Evolutionary conservation across 345 rosid genomes (phyloP), one percentile per base, ranked within the genome.

Genomic region (Salix suchowensis): DNA sequence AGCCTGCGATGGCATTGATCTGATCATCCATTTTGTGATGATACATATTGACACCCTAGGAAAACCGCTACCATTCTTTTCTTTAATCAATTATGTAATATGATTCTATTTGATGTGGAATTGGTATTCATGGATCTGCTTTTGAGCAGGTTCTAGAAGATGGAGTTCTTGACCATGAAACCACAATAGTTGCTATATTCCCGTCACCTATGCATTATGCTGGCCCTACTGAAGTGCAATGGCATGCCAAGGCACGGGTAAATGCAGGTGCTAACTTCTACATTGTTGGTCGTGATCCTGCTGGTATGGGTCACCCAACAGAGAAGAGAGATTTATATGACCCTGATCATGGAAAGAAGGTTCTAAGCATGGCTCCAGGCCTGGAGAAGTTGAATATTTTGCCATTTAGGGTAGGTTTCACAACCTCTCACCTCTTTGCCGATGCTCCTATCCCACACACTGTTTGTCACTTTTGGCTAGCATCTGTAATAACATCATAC

Each of bases 151-250:
- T 96, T 73, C 85, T 96, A 8, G 95, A 92, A 82, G 99, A 94
- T 73, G 95, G 97, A 72, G 85, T 94, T 76, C 99, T 92, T 83
- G 94, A 96, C 71, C 98, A 95, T 5, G 82, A 89, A 77, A 96
- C 97, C 69, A 96, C 99, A 7, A 88, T 96, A 18, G 97, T 96
- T 48, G 81, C 97, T n/a, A 94, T 93, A 75, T 96, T 96, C 78
- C 98, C 98, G 5, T 96, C 99, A 39, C 99, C 98, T 1, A 92
- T 96, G 99, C 97, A 91, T 80, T 93, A 96, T 81, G 98, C 98
- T 15, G 97, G 99, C 83, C 99, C 99, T 74, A 96, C 99, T 0
- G 99, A 96, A 89, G 99, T 94, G 50, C 98, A 96, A 48, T 94
- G 99, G 99, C 99, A 96, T 75, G 99, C 99, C 76, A 96, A 96